Conservation (phyloP, 2,329 filamentous ascomycete genomes). For the Penicillium expansum region DNA sequence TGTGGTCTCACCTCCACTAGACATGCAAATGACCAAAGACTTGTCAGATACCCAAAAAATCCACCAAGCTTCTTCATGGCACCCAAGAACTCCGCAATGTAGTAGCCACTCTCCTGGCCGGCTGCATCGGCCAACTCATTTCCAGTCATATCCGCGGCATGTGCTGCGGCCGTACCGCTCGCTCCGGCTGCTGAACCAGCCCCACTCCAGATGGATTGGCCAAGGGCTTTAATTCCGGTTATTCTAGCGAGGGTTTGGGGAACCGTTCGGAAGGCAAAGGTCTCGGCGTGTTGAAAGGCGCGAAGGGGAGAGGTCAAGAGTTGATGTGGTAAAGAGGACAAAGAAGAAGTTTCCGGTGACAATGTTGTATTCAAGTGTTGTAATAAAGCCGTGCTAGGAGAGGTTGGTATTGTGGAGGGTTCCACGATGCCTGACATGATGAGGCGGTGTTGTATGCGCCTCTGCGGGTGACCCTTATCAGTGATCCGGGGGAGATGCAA, state of each 20-base stretch:
- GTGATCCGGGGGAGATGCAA: slow-evolving; percentile 21
- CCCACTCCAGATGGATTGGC: slow-evolving; percentile 24
- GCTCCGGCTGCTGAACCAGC: slow-evolving; percentile 16
- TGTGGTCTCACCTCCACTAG: slow-evolving; percentile 63
- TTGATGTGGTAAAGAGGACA: slow-evolving; percentile 31
- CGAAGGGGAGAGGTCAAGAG: slow-evolving; percentile 39
- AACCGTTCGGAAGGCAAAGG: slow-evolving; percentile 35
- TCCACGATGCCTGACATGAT: slow-evolving; percentile 28
- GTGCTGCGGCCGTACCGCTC: slow-evolving; percentile 42
- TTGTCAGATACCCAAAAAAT: slow-evolving; percentile 85
- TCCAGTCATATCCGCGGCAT: slow-evolving; percentile 33
- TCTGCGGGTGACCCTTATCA: slow-evolving; percentile 17
- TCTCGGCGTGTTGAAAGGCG: slow-evolving; percentile 36
- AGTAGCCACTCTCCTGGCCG: slow-evolving; percentile 35
- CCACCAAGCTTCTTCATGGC: slow-evolving; percentile 70
- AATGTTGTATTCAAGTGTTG: slow-evolving; percentile 21
- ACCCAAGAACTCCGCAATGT: slow-evolving; percentile 48
- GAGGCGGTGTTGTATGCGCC: slow-evolving; percentile 1
- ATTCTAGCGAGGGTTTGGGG: slow-evolving; percentile 34
- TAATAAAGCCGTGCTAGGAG: slow-evolving; percentile 19
- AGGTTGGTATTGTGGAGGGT: slow-evolving; percentile 20
- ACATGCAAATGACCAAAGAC: slow-evolving; percentile 87
- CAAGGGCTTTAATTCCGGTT: slow-evolving; percentile 29
- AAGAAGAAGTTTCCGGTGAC: slow-evolving; percentile 19
- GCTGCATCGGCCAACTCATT: slow-evolving; percentile 35